Evolutionary conservation across 2,329 filamentous ascomycete species (phyloP).

Genomic region (Sporothrix phasma): DNA sequence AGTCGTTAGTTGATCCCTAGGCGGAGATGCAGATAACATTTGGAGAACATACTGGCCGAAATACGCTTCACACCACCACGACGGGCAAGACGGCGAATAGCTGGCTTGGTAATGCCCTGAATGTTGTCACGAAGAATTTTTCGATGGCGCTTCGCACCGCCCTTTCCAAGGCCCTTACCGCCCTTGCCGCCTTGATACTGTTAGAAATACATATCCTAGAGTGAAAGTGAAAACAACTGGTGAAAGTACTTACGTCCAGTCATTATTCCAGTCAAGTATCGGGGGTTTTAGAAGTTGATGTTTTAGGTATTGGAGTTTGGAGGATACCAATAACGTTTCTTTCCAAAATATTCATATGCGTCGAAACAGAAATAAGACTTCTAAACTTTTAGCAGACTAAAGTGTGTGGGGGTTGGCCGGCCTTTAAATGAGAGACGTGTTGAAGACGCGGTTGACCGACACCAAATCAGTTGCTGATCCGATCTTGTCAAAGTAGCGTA

Average conservation of each 20-base stretch:
- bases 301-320: too few species aligned
- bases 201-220: slow-evolving; percentile 26
- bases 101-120: slow-evolving; percentile 97
- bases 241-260: slow-evolving; percentile 22
- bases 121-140: slow-evolving; percentile 99
- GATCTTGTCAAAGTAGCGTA: background rate
- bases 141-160: slow-evolving; percentile 95
- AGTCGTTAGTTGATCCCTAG: background rate
- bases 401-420: too few species aligned
- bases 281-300: too few species aligned
- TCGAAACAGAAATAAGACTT: too few species aligned
- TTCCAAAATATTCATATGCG: too few species aligned
- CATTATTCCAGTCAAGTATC: too few species aligned
- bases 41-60: slow-evolving; percentile 64
- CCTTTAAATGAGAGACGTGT: slow-evolving; percentile 20
- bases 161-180: slow-evolving; percentile 96
- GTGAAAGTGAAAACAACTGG: background rate
- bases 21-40: background rate
- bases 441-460: slow-evolving; percentile 15
- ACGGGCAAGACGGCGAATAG: slow-evolving; percentile 94
- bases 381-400: too few species aligned
- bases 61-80: slow-evolving; percentile 99
- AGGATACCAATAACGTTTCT: too few species aligned
- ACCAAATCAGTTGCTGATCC: slow-evolving; percentile 21
- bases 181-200: slow-evolving; percentile 68